These are phyloP conservation scores for Isabelozyma rhagii DNA, from an alignment of 805 yeast genomes.

Conservation along the genomic window DNA sequence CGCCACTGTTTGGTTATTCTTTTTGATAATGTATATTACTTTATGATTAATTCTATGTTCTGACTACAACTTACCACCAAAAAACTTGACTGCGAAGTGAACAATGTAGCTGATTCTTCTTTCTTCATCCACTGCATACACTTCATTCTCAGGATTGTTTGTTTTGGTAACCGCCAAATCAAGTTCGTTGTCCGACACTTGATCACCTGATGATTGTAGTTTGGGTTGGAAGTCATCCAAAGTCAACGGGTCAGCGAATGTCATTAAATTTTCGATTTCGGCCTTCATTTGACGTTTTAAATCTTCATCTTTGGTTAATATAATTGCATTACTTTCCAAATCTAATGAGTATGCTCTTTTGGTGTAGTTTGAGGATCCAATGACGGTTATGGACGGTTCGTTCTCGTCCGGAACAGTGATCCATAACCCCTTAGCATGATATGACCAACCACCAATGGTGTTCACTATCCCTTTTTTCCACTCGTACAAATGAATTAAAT, in stretches of 20 bases:
- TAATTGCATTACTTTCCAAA: conserved; percentile 80
- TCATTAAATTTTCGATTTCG: conserved; percentile 63
- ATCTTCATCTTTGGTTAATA: conserved; percentile 64
- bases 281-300: conserved; percentile 54
- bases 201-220: conserved; percentile 3
- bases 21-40: too few relatives aligned
- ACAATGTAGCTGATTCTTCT: conserved; percentile 63
- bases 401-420: conserved; percentile 53
- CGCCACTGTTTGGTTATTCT: too few relatives aligned
- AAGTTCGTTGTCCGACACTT: not conserved
- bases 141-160: not conserved
- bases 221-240: conserved; percentile 56
- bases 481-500: conserved; percentile 59
- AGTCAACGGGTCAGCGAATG: conserved; percentile 49
- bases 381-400: conserved; percentile 68
- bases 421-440: conserved; percentile 98
- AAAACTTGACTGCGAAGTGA: conserved; percentile 58
- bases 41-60: not conserved
- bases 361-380: conserved; percentile 94
- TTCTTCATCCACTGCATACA: conserved; percentile 46
- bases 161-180: not conserved
- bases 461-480: conserved; percentile 89
- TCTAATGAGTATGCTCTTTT: conserved; percentile 84
- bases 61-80: conserved; percentile 41
- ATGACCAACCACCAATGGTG: conserved; percentile 87